A percentile compares a stretch with the other conserved stretches of the same genome.
phyloP scores from a whole-genome alignment of 805 yeast genomes.

The Saturnispora bothae region DNA sequence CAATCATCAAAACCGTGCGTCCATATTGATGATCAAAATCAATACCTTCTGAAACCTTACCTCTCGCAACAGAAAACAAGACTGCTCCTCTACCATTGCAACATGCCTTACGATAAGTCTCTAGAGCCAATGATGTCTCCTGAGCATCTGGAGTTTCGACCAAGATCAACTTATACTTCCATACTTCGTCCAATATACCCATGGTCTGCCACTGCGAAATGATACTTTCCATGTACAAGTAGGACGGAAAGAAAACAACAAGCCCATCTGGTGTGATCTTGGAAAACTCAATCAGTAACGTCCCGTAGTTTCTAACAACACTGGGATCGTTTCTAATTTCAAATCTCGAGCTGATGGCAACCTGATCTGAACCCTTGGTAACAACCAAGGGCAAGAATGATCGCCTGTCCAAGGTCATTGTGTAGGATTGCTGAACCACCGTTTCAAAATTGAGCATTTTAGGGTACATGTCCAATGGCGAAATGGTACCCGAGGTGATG shows the following conservation, averaged over 20 bases:
- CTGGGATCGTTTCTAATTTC: conserved; percentile 97
- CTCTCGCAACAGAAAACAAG: conserved; percentile 93
- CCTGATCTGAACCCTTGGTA: conserved; percentile 97
- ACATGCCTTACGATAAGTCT: conserved; percentile 93
- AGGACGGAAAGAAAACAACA: conserved; percentile 96
- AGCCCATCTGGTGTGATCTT: conserved; percentile 96
- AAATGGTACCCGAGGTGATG: conserved; percentile 95
- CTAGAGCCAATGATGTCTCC: conserved; percentile 91
- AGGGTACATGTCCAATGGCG: conserved; percentile 98
- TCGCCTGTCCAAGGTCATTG: conserved; percentile 89
- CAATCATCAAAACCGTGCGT: conserved; percentile 95
- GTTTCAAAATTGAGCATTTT: conserved; percentile 91
- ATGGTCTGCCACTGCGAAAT: conserved; percentile 98
- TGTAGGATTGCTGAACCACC: conserved; percentile 85
- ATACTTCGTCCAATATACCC: conserved; percentile 96
- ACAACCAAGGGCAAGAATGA: conserved; percentile 93
- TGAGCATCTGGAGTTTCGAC: conserved; percentile 99
- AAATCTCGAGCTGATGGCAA: conserved; percentile 89
- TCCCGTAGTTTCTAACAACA: conserved; percentile 94
- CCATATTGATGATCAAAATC: conserved; percentile 99
- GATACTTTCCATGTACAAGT: conserved; percentile 94
- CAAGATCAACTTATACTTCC: conserved; percentile 90
- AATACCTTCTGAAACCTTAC: conserved; percentile 96
- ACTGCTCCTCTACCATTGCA: conserved; percentile 97
- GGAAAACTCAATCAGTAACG: conserved; percentile 80